Percentiles rank a stretch among this genome's conserved stretches.
Conservation (phyloP, 164 flowering plant genomes). For the Aristolochia fimbriata region DNA sequence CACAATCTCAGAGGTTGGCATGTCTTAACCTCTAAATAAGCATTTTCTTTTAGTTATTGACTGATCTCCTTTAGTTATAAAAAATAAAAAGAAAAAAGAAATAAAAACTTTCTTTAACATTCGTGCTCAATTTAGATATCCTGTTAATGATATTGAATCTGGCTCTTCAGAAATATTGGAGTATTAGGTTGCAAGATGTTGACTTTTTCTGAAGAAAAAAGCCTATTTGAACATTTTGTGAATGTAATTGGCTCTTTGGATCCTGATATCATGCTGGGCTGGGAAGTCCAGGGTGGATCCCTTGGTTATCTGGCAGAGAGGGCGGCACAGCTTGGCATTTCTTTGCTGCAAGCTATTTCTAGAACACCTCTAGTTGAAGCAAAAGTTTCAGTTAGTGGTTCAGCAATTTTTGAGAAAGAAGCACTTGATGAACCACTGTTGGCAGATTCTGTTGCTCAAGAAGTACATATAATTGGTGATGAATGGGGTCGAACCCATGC, state of each 20-base stretch:
- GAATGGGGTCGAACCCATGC: slow-evolving; percentile 99
- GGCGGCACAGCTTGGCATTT: slow-evolving; percentile 70
- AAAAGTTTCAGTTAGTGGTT: slow-evolving; percentile 22
- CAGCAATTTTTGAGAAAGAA: slow-evolving; percentile 17
- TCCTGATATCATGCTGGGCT: slow-evolving; percentile 92
- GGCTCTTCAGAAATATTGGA: slow-evolving; percentile 48
- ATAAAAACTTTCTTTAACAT: too few species aligned
- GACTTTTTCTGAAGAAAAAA: slow-evolving; percentile 45
- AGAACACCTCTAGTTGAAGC: slow-evolving; percentile 46
- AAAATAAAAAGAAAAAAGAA: too few species aligned
- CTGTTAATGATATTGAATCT: background rate
- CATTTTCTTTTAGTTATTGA: background rate
- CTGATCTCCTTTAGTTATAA: too few species aligned
- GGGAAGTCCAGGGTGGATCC: slow-evolving; percentile 92
- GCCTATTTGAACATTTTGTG: slow-evolving; percentile 43
- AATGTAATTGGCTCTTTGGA: slow-evolving; percentile 44
- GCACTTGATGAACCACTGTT: slow-evolving; percentile 25
- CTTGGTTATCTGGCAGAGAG: slow-evolving; percentile 95
- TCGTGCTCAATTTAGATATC: too few species aligned
- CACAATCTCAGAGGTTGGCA: slow-evolving; percentile 17
- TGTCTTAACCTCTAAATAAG: background rate
- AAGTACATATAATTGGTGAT: slow-evolving; percentile 64
- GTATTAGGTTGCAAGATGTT: slow-evolving; percentile 44
- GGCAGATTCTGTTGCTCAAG: slow-evolving; percentile 29
- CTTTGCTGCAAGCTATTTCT: slow-evolving; percentile 59